A percentile compares a stretch with the other conserved stretches of the same genome.
phyloP scores from a whole-genome alignment of 2,329 filamentous ascomycete species.

The Aspergillus tamarii region DNA sequence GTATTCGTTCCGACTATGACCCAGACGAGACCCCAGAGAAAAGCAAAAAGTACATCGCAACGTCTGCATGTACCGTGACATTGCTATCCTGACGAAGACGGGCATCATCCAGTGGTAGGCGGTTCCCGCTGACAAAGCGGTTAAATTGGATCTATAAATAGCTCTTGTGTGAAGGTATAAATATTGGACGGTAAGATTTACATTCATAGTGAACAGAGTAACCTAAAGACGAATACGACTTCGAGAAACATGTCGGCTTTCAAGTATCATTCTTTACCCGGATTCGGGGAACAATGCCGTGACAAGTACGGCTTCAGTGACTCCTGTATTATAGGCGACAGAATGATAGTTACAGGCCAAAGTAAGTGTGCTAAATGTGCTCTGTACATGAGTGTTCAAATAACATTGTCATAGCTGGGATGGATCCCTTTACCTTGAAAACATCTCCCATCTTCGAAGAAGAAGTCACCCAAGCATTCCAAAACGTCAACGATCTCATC shows the following conservation, averaged over 20 bases:
- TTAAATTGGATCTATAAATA: too few relatives aligned
- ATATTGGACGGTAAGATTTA: too few relatives aligned
- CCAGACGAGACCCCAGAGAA: too few relatives aligned
- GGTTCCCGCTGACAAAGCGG: too few relatives aligned
- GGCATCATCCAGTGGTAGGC: too few relatives aligned
- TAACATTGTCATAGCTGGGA: background rate
- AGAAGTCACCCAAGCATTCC: background rate
- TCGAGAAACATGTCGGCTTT: background rate
- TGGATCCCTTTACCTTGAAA: background rate
- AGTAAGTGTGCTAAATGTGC: background rate
- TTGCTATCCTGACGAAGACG: too few relatives aligned
- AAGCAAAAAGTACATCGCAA: too few relatives aligned
- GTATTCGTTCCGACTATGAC: too few relatives aligned
- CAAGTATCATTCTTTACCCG: background rate
- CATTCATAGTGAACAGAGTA: accelerated
- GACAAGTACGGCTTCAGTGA: background rate
- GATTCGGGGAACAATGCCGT: background rate
- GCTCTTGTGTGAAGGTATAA: too few relatives aligned
- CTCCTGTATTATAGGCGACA: background rate
- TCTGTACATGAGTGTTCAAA: background rate
- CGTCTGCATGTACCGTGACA: too few relatives aligned
- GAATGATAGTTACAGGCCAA: background rate
- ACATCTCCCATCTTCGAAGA: background rate
- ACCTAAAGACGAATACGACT: too few relatives aligned
- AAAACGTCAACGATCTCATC: background rate